Evolutionary conservation across 352 stramenopile genomes (phyloP).

Genomic region (Phytophthora rubi): DNA sequence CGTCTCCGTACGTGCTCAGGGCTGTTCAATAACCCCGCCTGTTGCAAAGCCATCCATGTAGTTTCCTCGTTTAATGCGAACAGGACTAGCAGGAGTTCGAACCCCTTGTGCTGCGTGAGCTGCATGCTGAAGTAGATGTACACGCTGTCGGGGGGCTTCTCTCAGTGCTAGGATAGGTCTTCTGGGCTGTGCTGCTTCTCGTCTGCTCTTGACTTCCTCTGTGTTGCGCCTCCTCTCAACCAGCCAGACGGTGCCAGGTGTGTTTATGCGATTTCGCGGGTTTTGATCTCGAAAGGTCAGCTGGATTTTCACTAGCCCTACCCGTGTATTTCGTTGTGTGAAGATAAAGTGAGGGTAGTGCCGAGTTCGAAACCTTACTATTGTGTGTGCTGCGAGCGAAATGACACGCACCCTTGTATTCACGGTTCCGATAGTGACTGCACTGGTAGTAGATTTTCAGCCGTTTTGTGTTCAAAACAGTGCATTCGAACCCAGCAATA

Average conservation of each 20-base stretch:
- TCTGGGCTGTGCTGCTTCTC: not conserved
- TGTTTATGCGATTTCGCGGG: not conserved
- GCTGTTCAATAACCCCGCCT: not conserved
- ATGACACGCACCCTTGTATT: too few species aligned
- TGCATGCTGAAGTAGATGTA: not conserved
- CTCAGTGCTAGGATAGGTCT: not conserved
- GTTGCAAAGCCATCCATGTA: not conserved
- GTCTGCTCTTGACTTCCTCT: not conserved
- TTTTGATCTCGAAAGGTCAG: not conserved
- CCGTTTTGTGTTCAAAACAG: too few species aligned
- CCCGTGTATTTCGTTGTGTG: too few species aligned
- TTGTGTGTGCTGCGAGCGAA: too few species aligned
- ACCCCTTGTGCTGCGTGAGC: not conserved
- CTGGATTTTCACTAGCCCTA: not conserved
- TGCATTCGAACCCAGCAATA: too few species aligned
- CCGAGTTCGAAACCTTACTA: too few species aligned
- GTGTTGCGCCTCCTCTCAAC: not conserved
- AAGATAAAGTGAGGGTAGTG: too few species aligned
- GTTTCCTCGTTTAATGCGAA: not conserved
- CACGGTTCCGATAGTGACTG: too few species aligned
- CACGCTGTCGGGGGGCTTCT: not conserved
- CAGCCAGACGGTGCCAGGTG: not conserved
- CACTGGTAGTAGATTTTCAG: too few species aligned
- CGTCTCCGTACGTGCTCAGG: not conserved
- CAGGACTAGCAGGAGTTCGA: not conserved